Conservation (phyloP, 768 basidiomycete genomes). For the Erythrobasidium yunnanense region DNA sequence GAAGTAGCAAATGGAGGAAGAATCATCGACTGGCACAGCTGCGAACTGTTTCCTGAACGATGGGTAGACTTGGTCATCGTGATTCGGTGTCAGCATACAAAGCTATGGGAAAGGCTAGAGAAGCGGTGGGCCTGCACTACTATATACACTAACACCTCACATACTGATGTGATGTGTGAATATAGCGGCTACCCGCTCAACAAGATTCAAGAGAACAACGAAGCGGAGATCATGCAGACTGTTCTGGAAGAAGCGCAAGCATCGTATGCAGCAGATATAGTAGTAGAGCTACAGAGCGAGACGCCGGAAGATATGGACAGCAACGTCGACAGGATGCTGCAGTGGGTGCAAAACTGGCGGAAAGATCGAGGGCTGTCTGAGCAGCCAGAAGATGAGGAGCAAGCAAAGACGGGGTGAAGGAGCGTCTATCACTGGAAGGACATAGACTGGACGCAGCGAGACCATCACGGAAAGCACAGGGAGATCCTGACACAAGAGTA, state of each 20-base stretch:
- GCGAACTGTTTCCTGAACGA: constrained; percentile 84
- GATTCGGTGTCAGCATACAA: constrained; percentile 72
- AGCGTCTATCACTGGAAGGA: no score
- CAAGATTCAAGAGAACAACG: constrained; percentile 97
- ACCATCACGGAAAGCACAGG: no score
- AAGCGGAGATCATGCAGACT: constrained; percentile 94
- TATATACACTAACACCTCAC: background rate
- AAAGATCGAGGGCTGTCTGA: constrained; percentile 36
- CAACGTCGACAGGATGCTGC: constrained; percentile 74
- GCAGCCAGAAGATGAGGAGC: background rate
- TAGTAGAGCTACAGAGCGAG: constrained; percentile 74
- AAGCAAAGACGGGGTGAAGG: no score
- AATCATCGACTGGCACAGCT: constrained; percentile 89
- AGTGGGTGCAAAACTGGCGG: constrained; percentile 73
- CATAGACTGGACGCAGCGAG: no score
- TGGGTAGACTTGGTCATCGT: constrained; percentile 95
- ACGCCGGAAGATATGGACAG: constrained; percentile 66
- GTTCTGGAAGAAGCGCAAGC: constrained; percentile 76
- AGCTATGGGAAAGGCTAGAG: constrained; percentile 81
- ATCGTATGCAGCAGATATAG: constrained; percentile 72
- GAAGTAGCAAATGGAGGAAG: constrained; percentile 53
- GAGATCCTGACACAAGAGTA: no score
- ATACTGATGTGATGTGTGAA: background rate
- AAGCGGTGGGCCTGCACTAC: constrained; percentile 52
- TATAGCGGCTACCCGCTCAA: constrained; percentile 69